Conservation (phyloP, 495 filamentous ascomycete species). For the Trypethelium eluteriae region DNA sequence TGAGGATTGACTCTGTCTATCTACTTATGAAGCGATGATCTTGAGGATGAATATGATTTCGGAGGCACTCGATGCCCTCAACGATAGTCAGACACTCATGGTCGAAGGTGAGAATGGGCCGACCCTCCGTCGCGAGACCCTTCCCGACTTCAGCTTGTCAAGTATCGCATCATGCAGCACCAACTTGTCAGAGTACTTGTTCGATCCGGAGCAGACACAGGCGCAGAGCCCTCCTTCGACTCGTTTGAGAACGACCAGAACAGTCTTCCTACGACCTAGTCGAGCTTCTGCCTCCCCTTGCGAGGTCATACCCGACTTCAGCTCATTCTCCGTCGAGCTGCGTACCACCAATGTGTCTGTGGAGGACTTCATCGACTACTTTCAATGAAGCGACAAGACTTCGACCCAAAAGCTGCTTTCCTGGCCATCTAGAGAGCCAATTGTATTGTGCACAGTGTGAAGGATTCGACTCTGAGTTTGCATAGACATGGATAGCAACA, state of each 20-base stretch:
- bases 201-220: background rate
- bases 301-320: constrained; percentile 8
- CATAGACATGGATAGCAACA: too few relatives aligned
- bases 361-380: constrained; percentile 1
- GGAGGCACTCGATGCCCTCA: background rate
- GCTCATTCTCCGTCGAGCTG: constrained; percentile 6
- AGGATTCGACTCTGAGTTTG: too few relatives aligned
- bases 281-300: background rate
- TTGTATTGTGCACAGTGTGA: too few relatives aligned
- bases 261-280: background rate
- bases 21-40: constrained; percentile 80
- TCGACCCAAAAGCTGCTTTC: background rate
- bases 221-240: background rate
- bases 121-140: constrained; percentile 5
- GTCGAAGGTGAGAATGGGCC: constrained; percentile 10
- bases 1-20: constrained; percentile 89
- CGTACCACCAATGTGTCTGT: constrained; percentile 10
- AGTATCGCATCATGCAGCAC: background rate
- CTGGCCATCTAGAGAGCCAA: background rate
- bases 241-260: constrained; percentile 7
- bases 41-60: background rate
- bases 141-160: background rate
- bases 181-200: background rate
- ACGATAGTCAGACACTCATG: background rate
- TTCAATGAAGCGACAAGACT: background rate